Evolutionary conservation across 2,329 filamentous ascomycete genomes (phyloP).

Genomic region (Rutstroemia sp.): DNA sequence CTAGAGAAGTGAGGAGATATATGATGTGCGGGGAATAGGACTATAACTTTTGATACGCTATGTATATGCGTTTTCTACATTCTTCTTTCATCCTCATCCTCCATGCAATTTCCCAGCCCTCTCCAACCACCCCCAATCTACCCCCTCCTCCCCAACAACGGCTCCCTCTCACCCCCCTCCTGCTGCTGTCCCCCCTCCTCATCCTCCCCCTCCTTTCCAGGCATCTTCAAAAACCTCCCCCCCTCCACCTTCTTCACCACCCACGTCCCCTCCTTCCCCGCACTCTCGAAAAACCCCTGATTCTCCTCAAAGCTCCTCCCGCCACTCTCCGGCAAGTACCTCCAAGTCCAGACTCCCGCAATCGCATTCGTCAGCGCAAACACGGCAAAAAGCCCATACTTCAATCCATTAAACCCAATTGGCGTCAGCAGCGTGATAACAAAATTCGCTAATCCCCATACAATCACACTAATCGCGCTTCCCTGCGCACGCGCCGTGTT

Average conservation of each 20-base stretch:
- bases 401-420: slow-evolving; percentile 51
- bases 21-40: too few species aligned
- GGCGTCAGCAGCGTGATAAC: slow-evolving; percentile 51
- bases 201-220: slow-evolving; percentile 8
- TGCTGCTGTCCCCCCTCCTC: slow-evolving; percentile 3
- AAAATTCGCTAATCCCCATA: slow-evolving; percentile 47
- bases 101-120: background rate
- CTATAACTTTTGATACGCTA: too few species aligned
- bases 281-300: slow-evolving; percentile 37
- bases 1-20: too few species aligned
- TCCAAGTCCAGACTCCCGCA: slow-evolving; percentile 42
- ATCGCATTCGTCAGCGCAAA: slow-evolving; percentile 45
- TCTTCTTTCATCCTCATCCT: too few species aligned
- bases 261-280: slow-evolving; percentile 37
- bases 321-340: slow-evolving; percentile 51
- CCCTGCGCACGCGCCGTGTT: slow-evolving; percentile 55
- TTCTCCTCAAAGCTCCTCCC: slow-evolving; percentile 49
- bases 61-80: too few species aligned
- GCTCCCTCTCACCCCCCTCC: slow-evolving; percentile 7
- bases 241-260: slow-evolving; percentile 35
- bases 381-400: slow-evolving; percentile 50
- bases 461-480: slow-evolving; percentile 54
- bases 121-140: background rate
- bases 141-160: slow-evolving; percentile 13
- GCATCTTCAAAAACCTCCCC: slow-evolving; percentile 37